Evolutionary conservation across 306 rosid genomes (phyloP), one percentile per base, ranked within the genome.

Genomic region (Pterocarpus santalinus): DNA sequence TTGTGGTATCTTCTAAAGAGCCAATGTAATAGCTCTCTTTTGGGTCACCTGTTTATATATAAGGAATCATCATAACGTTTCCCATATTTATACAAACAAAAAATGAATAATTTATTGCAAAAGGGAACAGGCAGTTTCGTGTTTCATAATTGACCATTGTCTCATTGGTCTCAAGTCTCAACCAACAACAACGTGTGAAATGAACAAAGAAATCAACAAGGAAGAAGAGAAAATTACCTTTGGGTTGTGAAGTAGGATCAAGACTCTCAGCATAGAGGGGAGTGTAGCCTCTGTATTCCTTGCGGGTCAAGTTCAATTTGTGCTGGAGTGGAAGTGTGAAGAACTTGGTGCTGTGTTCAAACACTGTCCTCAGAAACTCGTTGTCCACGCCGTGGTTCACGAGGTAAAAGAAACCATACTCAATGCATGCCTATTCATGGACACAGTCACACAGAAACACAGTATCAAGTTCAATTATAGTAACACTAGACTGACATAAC

Each of bases 11-110:
- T 61, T 72, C 94, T 68, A 91, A 22, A 83, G 91, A 72, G 34
- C 97, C 97, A 77, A 95, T 79, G 62, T 86, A 85, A 80, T 55
- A 92, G 73, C 91, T 85, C 90, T 92, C 98, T 84, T 92, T 92
- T 14, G 86, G 78, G 82, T 91, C 98, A 72, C 98, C 98, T 94
- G 84, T 8, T 87, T 75, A 33, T 22, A 22, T 22, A 72, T 1
- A 38, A 38, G 41, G 5, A 80, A 55, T 34, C 22, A 58, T 36
- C 68, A 35, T 6, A 51, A 34, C 2, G 47, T 49, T 36, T 28
- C 47, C 13, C 1, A 22, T 75, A 46, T 78, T 72, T 75, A 22
- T 13, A 75, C 49, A 43, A 43, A 38, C 9, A 22, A 22, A 71
- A 75, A 75, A 63, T 14, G 38, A 51, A 53, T 14, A 6, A 15